A percentile compares a stretch with the other conserved stretches of the same genome.
Evolutionary conservation across 2,329 filamentous ascomycete species (phyloP).

Genomic region (Colletotrichum lindemuthianum): DNA sequence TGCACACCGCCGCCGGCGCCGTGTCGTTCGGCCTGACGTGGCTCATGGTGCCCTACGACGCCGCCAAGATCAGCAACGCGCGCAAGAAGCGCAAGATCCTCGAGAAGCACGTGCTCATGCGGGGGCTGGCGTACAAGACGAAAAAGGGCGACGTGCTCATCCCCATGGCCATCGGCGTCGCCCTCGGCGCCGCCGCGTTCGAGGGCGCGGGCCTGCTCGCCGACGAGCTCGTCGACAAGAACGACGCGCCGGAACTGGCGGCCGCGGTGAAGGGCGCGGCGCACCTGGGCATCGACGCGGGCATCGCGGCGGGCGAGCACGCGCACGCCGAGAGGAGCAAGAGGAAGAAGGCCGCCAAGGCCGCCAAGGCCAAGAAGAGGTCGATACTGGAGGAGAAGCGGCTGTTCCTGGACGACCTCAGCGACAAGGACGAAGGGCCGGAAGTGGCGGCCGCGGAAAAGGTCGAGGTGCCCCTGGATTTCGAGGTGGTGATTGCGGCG

Average conservation of each 20-base stretch:
- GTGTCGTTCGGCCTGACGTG: conserved; percentile 42
- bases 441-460: too few relatives aligned
- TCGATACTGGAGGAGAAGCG: too few relatives aligned
- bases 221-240: not conserved
- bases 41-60: conserved; percentile 31
- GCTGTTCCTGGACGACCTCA: too few relatives aligned
- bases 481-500: too few relatives aligned
- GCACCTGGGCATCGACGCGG: conserved; percentile 15
- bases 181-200: conserved; percentile 16
- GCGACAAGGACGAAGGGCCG: too few relatives aligned
- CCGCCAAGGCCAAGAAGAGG: too few relatives aligned
- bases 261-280: not conserved
- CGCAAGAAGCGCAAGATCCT: conserved; percentile 54
- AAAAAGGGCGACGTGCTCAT: conserved; percentile 9
- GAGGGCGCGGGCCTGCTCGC: conserved; percentile 4
- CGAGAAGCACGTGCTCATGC: conserved; percentile 42
- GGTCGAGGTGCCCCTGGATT: too few relatives aligned
- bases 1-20: conserved; percentile 51
- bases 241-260: not conserved
- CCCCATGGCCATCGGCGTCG: conserved; percentile 5
- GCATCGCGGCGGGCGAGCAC: conserved; percentile 10
- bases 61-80: conserved; percentile 53
- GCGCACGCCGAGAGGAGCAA: conserved; percentile 3
- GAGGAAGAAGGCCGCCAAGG: not conserved
- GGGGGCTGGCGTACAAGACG: conserved; percentile 2